A percentile compares a stretch with the other conserved stretches of the same genome.
Conservation (phyloP, 805 yeast genomes). For the Scheffersomyces coipomensis region DNA sequence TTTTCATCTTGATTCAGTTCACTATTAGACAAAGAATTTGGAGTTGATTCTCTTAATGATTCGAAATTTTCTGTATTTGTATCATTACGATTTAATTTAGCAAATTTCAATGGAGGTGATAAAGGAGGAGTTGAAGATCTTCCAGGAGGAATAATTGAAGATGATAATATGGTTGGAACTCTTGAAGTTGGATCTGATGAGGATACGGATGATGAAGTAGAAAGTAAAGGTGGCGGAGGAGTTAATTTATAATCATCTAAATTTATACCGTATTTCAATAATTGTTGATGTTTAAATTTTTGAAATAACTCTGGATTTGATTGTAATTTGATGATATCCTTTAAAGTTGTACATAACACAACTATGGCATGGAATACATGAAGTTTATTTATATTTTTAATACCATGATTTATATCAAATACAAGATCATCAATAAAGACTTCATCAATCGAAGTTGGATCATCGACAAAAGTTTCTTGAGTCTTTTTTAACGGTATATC, state of each 20-base stretch:
- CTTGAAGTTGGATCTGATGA: not conserved
- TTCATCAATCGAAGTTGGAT: constrained; percentile 32
- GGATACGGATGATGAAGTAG: not conserved
- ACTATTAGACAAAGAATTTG: constrained; percentile 11
- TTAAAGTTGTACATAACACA: constrained; percentile 25
- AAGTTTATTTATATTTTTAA: constrained; percentile 33
- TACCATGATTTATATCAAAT: constrained; percentile 26
- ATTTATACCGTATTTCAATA: constrained; percentile 12
- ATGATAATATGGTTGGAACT: not conserved
- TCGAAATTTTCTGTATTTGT: constrained; percentile 2
- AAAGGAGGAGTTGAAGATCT: constrained; percentile 14
- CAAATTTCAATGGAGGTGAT: constrained; percentile 22
- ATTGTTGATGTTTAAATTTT: constrained; percentile 24
- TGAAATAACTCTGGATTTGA: constrained; percentile 17
- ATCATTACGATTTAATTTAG: constrained; percentile 8
- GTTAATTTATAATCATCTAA: constrained; percentile 1
- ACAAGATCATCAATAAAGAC: constrained; percentile 31
- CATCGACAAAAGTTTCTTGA: constrained; percentile 41
- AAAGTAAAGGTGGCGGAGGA: not conserved
- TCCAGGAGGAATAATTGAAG: constrained; percentile 4
- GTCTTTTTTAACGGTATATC: constrained; percentile 38
- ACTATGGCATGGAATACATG: constrained; percentile 34
- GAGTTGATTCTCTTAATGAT: constrained; percentile 14
- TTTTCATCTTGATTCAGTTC: not conserved
- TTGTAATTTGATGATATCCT: constrained; percentile 32